Evolutionary conservation across 768 basidiomycete species (phyloP), one percentile per base, ranked within the genome.

Genomic region (Gymnopilus junonius): DNA sequence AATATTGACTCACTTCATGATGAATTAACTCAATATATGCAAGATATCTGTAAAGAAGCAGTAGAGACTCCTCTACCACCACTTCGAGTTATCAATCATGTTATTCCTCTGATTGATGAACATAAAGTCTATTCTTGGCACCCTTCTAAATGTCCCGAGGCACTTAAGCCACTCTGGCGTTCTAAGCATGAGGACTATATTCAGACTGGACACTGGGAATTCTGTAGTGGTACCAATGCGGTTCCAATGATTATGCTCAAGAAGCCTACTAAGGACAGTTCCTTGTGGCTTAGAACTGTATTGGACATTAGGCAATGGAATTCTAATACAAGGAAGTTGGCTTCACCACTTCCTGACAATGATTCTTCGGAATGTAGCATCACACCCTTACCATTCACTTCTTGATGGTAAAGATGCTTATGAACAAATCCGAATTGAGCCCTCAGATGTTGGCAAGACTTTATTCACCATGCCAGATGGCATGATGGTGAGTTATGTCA

Each of bases 21-120:
- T 2, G n/a, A 56, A 14, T 46, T 66, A 1, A 71, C 0, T 35
- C 73, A 25, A 15, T 65, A 57, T n/a, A 63, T 67, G 0, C 27
- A 60, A 23, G 65, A 64, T 4, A 54, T 70, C 1, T 70, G 67
- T 73, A 35, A 72, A 71, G 20, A 71, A 70, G 2, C 65, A 59
- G 4, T 62, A 59, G 0, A 53, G 68, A 7, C 42, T 83, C 1
- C 62, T 75, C 0, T 81, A 61, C 0, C 73, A 0, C 75, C 75
- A 1, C 34, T 76, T 0, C 8, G 77, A 0, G 73, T 48, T 0
- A 76, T 81, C 23, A 81, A 80, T 56, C 76, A 81, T 64, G 45
- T 42, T 1, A 81, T 81, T 4, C 75, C 75, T 0, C 32, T 80
- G 1, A 74, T 73, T 23, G 76, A 79, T 42, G 67, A 71, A 40